A percentile compares a stretch with the other conserved stretches of the same genome.
Evolutionary conservation across 2,329 filamentous ascomycete species (phyloP).

Genomic region (Cryphonectria radicalis): DNA sequence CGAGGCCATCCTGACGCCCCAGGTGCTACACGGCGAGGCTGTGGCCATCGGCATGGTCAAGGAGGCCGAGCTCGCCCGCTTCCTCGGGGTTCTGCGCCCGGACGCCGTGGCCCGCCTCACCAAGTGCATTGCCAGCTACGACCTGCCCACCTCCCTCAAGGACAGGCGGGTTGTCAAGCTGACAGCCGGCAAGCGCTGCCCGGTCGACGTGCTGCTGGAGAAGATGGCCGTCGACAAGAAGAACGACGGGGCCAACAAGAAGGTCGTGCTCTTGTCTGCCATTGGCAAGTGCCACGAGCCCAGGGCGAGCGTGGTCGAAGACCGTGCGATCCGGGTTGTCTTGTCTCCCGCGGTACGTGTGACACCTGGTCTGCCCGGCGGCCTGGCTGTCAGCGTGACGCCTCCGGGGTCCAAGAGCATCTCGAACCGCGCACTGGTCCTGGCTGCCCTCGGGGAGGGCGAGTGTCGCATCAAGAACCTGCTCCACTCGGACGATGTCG

Average conservation of each 20-base stretch:
- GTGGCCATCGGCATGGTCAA: slow-evolving; percentile 99
- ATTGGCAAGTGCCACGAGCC: slow-evolving; percentile 89
- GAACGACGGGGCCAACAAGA: slow-evolving; percentile 94
- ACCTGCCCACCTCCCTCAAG: slow-evolving; percentile 80
- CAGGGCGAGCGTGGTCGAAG: slow-evolving; percentile 86
- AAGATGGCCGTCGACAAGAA: slow-evolving; percentile 99
- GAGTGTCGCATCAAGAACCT: slow-evolving; percentile 89
- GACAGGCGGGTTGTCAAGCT: slow-evolving; percentile 83
- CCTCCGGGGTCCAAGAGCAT: slow-evolving; percentile 98
- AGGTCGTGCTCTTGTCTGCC: slow-evolving; percentile 87
- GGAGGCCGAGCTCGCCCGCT: slow-evolving; percentile 90
- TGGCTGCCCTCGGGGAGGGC: slow-evolving; percentile 87
- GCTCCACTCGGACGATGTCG: slow-evolving; percentile 93
- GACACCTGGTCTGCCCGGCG: slow-evolving; percentile 69
- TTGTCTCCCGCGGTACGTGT: slow-evolving; percentile 80
- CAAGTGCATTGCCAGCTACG: slow-evolving; percentile 95
- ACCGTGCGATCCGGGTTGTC: slow-evolving; percentile 80
- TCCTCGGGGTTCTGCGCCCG: slow-evolving; percentile 82
- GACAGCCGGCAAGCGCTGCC: slow-evolving; percentile 85
- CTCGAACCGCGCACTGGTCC: slow-evolving; percentile 91
- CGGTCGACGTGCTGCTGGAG: slow-evolving; percentile 80
- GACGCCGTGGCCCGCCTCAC: slow-evolving; percentile 86
- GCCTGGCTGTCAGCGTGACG: slow-evolving; percentile 73
- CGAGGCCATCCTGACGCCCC: slow-evolving; percentile 92
- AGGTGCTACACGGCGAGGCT: slow-evolving; percentile 93